A percentile compares a stretch with the other conserved stretches of the same genome.
These are phyloP conservation scores for Corylus heterophylla DNA, from an alignment of 306 rosid genomes.

Conservation along the genomic window DNA sequence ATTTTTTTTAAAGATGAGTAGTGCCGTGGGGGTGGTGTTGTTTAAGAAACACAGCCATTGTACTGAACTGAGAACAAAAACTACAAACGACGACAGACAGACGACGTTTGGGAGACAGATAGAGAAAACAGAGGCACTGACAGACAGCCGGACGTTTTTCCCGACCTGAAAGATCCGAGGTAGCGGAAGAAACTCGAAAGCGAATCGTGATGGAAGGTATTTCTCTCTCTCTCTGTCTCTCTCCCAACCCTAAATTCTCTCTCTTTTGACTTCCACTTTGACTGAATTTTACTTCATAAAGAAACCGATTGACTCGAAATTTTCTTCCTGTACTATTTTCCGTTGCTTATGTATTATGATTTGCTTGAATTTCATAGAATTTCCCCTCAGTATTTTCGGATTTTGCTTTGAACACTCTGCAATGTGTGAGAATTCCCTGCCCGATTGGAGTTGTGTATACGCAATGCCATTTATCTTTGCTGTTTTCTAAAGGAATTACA, in stretches of 20 bases:
- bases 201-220: conserved; percentile 50
- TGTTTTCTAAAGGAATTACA: too few species aligned
- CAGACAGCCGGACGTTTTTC: background rate
- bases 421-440: conserved; percentile 13
- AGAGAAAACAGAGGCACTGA: background rate
- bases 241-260: conserved; percentile 48
- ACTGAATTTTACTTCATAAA: conserved; percentile 26
- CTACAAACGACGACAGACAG: background rate
- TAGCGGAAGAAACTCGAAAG: conserved; percentile 1
- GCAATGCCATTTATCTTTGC: too few species aligned
- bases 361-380: background rate
- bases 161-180: conserved; percentile 47
- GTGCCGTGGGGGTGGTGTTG: too few species aligned
- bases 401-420: conserved; percentile 25
- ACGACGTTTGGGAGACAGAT: background rate
- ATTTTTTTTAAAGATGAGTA: too few species aligned
- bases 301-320: conserved; percentile 14
- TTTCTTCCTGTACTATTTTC: conserved; percentile 8
- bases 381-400: conserved; percentile 4
- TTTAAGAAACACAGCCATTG: too few species aligned
- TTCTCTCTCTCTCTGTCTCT: background rate
- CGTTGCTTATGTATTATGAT: background rate
- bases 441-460: background rate
- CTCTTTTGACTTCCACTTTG: conserved; percentile 33
- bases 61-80: background rate